Evolutionary conservation across 192 early-diverging fungal genomes (phyloP), one percentile per base, ranked within the genome.

Genomic region (Gaertneriomyces semiglobifer): DNA sequence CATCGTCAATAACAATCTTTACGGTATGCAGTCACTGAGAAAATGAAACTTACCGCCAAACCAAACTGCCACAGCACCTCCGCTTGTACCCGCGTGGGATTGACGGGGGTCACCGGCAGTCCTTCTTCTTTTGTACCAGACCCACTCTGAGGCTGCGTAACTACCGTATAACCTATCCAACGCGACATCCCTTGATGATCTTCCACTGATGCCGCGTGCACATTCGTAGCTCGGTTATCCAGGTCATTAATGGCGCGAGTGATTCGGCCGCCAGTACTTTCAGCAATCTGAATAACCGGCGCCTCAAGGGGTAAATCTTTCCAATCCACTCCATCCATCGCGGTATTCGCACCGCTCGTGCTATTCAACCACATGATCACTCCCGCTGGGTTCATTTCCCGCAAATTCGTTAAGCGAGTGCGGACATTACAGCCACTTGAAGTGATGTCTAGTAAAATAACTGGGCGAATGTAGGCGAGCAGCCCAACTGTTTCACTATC

Each of bases 41-140:
- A 10, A 19, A 47, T 16, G 18, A 33, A 41, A 46, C 66, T 40
- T 48, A 70, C 68, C 50, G 68, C 68, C 18, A 70, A 38, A 2
- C 68, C 68, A 70, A 70, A 70, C 47, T 70, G 68, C 68, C 68
- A 70, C 41, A 70, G 51, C 46, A 63, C n/a, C 19, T 38, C 18
- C 11, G 14, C 59, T 45, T 40, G 14, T 7, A 44, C 14, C 11
- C 11, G 6, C n/a, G 41, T 14, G 16, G 59, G 14, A 45, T n/a
- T 61, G 7, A 14, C 40, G 0, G 20, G 4, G n/a, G 59, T 45
- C n/a, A 44, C 59, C 2, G 59, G 56, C 38, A 52, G 5, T 20
- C n/a, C 50, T 33, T 33, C 25, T 33, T 33, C 25, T 33, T 33
- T 33, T 33, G 25, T 33, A 33, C 25, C 25, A 33, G 25, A 33